A percentile compares a stretch with the other conserved stretches of the same genome.
Evolutionary conservation across 2,329 filamentous ascomycete species (phyloP).

Genomic region (Elsinoe batatas): DNA sequence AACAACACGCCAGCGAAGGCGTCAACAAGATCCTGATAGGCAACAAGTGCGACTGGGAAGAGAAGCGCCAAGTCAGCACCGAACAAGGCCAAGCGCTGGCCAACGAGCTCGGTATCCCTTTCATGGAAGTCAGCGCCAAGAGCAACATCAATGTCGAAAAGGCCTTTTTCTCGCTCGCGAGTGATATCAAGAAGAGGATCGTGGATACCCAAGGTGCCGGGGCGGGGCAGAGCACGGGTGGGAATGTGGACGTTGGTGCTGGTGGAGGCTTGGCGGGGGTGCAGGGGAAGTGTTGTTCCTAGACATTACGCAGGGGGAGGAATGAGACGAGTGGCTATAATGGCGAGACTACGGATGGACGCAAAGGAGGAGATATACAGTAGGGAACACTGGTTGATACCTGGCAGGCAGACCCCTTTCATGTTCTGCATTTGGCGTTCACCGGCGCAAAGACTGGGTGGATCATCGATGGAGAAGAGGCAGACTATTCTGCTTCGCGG

Average conservation of each 20-base stretch:
- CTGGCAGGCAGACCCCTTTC: slow-evolving; percentile 1
- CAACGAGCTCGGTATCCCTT: slow-evolving; percentile 92
- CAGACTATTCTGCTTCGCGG: neutral
- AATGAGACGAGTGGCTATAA: neutral
- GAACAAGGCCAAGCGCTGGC: slow-evolving; percentile 89
- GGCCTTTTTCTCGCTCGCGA: slow-evolving; percentile 89
- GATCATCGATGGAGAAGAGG: neutral
- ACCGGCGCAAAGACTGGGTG: neutral
- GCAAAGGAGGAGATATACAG: neutral
- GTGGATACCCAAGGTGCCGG: slow-evolving; percentile 59
- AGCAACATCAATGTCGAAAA: slow-evolving; percentile 99
- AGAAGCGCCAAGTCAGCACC: slow-evolving; percentile 89
- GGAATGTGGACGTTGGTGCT: slow-evolving; percentile 23
- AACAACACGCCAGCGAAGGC: slow-evolving; percentile 94
- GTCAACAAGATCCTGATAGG: slow-evolving; percentile 99
- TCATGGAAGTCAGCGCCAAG: slow-evolving; percentile 97
- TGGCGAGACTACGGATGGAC: neutral
- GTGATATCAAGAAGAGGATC: slow-evolving; percentile 96
- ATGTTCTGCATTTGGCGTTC: slow-evolving; percentile 5
- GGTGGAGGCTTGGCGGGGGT: slow-evolving; percentile 22
- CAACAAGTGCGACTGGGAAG: slow-evolving; percentile 99
- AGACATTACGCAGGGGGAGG: slow-evolving; percentile 15
- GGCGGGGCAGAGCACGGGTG: neutral
- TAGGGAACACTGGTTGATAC: slow-evolving; percentile 2
- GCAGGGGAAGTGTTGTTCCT: slow-evolving; percentile 55